These are phyloP conservation scores for Harrya chromipes DNA, from an alignment of 768 basidiomycete genomes.

Conservation along the genomic window DNA sequence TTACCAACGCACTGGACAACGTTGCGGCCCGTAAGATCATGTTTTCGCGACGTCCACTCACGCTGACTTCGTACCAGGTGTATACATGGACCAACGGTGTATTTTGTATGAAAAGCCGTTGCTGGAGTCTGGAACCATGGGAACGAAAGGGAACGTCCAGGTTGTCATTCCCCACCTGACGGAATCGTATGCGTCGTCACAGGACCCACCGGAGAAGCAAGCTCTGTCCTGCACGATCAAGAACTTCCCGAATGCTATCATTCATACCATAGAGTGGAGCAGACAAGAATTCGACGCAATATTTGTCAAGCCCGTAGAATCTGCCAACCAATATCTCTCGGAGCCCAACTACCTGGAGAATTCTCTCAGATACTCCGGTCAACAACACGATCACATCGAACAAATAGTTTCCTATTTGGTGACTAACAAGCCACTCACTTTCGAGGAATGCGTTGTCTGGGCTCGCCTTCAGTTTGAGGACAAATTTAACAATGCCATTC, in stretches of 20 bases:
- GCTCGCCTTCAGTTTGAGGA: conserved; percentile 93
- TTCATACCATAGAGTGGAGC: conserved; percentile 99
- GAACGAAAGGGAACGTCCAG: conserved; percentile 97
- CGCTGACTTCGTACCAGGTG: conserved; percentile 46
- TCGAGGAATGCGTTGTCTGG: conserved; percentile 98
- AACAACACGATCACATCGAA: conserved; percentile 84
- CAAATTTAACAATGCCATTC: conserved; percentile 90
- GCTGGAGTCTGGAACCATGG: conserved; percentile 95
- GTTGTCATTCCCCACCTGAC: conserved; percentile 92
- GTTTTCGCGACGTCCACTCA: not conserved
- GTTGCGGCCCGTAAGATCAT: conserved; percentile 80
- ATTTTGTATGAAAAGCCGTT: conserved; percentile 95
- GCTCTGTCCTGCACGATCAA: conserved; percentile 97
- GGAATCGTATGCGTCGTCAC: conserved; percentile 96
- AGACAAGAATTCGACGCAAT: conserved; percentile 88
- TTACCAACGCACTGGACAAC: conserved; percentile 98
- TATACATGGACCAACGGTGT: conserved; percentile 98
- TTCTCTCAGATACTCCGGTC: conserved; percentile 86
- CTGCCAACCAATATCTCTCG: conserved; percentile 94
- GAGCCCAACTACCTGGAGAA: conserved; percentile 95
- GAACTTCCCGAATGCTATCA: conserved; percentile 97
- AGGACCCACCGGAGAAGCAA: conserved; percentile 98
- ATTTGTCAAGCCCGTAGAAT: conserved; percentile 91
- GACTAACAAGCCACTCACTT: conserved; percentile 88
- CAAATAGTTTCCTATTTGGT: conserved; percentile 90